Evolutionary conservation across 768 basidiomycete species (phyloP).

Genomic region (Myochromella boudieri): DNA sequence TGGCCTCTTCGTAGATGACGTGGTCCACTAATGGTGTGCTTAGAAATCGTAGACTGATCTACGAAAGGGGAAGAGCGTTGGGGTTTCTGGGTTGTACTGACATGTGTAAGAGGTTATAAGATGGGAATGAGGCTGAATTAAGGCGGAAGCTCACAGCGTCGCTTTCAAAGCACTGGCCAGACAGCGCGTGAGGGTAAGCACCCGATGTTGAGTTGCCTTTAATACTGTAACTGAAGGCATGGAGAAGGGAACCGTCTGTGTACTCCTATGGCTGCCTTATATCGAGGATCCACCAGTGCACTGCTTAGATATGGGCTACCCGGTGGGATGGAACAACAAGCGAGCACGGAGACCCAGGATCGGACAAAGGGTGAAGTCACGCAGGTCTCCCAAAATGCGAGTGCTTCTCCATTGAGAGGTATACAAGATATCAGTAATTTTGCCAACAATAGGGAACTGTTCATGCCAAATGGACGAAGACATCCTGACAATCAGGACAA

Average conservation of each 20-base stretch:
- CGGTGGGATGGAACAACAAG: slow-evolving; percentile 14
- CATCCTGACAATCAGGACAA: slow-evolving; percentile 10
- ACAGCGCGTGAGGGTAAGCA: slow-evolving; percentile 48
- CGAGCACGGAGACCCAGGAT: slow-evolving; percentile 16
- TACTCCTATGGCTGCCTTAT: slow-evolving; percentile 16
- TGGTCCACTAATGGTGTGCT: slow-evolving; percentile 32
- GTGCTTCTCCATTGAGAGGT: slow-evolving; percentile 13
- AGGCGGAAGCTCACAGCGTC: slow-evolving; percentile 25
- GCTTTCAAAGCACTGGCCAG: slow-evolving; percentile 48
- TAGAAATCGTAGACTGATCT: slow-evolving; percentile 11
- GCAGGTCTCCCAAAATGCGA: slow-evolving; percentile 7
- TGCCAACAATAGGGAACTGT: neutral
- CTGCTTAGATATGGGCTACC: slow-evolving; percentile 10
- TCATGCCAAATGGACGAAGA: slow-evolving; percentile 7
- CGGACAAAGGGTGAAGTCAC: slow-evolving; percentile 15
- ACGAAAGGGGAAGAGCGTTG: slow-evolving; percentile 14
- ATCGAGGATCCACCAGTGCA: slow-evolving; percentile 8
- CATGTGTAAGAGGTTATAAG: neutral
- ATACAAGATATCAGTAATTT: no score
- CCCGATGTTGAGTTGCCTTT: slow-evolving; percentile 47
- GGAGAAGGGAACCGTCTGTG: slow-evolving; percentile 5
- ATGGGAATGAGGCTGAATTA: neutral
- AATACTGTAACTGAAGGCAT: slow-evolving; percentile 34
- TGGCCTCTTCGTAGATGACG: slow-evolving; percentile 33
- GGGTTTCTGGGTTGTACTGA: slow-evolving; percentile 16